A percentile compares a stretch with the other conserved stretches of the same genome.
Conservation (phyloP, 257 asterid genomes). For the Penstemon davidsonii region DNA sequence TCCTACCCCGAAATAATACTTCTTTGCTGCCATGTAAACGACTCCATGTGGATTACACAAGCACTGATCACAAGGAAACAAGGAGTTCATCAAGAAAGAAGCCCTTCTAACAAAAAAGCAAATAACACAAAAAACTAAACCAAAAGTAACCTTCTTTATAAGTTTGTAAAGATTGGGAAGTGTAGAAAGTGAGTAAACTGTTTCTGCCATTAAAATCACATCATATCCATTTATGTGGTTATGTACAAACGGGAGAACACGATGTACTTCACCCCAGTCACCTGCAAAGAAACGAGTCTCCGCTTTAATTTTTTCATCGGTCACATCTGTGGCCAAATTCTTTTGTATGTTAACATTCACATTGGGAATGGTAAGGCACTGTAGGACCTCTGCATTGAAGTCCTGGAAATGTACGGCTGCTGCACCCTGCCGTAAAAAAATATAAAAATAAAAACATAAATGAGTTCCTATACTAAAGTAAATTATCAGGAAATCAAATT, state of each 20-base stretch:
- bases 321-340: conserved; percentile 27
- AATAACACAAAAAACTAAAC: conserved; percentile 3
- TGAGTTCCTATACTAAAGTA: conserved; percentile 3
- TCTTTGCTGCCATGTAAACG: conserved; percentile 95
- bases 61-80: conserved; percentile 47
- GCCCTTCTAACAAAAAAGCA: background rate
- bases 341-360: conserved; percentile 60
- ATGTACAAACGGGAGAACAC: conserved; percentile 44
- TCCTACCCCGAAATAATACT: conserved; percentile 93
- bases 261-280: conserved; percentile 84
- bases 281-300: conserved; percentile 88
- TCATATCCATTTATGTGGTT: conserved; percentile 56
- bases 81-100: conserved; percentile 22
- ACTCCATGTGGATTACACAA: conserved; percentile 57
- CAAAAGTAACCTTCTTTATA: conserved; percentile 59
- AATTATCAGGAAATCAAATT: conserved; percentile 15
- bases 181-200: conserved; percentile 80
- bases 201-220: conserved; percentile 93
- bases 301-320: conserved; percentile 19
- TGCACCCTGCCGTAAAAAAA: conserved; percentile 57
- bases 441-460: background rate
- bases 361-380: conserved; percentile 81
- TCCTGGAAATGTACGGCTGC: conserved; percentile 85
- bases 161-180: conserved; percentile 68
- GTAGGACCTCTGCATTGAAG: conserved; percentile 88